Conservation (phyloP, 2,329 filamentous ascomycete species). For the Daldinia sp. region DNA sequence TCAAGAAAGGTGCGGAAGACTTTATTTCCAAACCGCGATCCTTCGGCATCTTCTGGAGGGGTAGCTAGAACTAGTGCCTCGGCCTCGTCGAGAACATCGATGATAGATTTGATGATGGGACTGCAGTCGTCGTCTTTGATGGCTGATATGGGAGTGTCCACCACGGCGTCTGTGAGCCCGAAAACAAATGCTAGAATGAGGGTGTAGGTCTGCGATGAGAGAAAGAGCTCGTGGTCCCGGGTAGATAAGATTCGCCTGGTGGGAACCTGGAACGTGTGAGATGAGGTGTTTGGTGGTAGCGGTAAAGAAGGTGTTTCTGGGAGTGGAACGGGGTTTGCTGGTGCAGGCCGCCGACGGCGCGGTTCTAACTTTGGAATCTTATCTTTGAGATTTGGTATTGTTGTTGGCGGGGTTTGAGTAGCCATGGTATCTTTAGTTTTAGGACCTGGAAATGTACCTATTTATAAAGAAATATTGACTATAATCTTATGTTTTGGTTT, state of each 20-base stretch:
- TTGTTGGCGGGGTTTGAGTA: conserved; percentile 36
- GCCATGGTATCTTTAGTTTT: conserved; percentile 32
- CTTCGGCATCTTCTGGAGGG: conserved; percentile 85
- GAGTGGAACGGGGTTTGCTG: conserved; percentile 67
- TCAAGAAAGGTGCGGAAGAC: conserved; percentile 86
- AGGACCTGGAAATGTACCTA: neutral
- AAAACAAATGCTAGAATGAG: conserved; percentile 88
- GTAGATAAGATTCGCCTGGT: conserved; percentile 81
- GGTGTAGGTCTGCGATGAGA: conserved; percentile 76
- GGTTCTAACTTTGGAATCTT: conserved; percentile 74
- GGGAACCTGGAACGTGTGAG: conserved; percentile 71
- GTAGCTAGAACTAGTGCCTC: conserved; percentile 71
- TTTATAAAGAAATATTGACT: neutral
- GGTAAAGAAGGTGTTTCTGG: conserved; percentile 80
- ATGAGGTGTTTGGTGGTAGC: conserved; percentile 68
- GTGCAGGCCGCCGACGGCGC: conserved; percentile 61
- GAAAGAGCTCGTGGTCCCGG: conserved; percentile 82
- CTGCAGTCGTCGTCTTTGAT: conserved; percentile 65
- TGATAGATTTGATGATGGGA: conserved; percentile 67
- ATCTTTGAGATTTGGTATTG: conserved; percentile 60
- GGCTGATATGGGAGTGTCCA: conserved; percentile 72
- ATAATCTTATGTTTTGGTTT: neutral
- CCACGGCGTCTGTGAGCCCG: conserved; percentile 81
- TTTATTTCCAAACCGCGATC: conserved; percentile 94
- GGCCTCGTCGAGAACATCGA: conserved; percentile 74